Conservation (phyloP, 371 early-diverging fungal species). For the Lichtheimia ornata region DNA sequence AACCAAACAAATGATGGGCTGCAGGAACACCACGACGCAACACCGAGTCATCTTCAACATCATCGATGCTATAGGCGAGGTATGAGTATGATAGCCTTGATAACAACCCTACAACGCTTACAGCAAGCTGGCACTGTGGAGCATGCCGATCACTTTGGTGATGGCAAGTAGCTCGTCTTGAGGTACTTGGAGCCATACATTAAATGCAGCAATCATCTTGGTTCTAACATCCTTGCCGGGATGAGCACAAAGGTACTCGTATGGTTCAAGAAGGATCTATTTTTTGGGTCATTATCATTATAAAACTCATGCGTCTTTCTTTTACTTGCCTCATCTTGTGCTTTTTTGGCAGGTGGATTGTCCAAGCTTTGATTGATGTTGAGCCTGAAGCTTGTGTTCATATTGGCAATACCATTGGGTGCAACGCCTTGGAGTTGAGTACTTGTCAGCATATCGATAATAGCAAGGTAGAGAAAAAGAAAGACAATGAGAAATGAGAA, state of each 20-base stretch:
- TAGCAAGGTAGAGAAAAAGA: too few species aligned
- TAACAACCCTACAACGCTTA: slow-evolving; percentile 29
- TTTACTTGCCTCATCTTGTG: too few species aligned
- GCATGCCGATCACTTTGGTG: slow-evolving; percentile 86
- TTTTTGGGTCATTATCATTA: neutral
- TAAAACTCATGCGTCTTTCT: too few species aligned
- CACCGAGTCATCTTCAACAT: slow-evolving; percentile 92
- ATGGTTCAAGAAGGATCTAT: slow-evolving; percentile 80
- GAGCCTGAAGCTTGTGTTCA: too few species aligned
- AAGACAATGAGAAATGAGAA: too few species aligned
- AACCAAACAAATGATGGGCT: slow-evolving; percentile 93
- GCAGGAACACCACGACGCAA: slow-evolving; percentile 92
- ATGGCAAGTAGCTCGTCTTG: slow-evolving; percentile 68
- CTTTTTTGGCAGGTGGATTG: too few species aligned
- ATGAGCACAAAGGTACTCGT: slow-evolving; percentile 75
- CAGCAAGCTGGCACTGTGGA: slow-evolving; percentile 94
- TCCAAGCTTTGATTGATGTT: too few species aligned
- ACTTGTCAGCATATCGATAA: too few species aligned
- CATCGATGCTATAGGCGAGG: slow-evolving; percentile 73
- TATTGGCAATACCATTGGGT: too few species aligned
- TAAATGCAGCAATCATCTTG: slow-evolving; percentile 88
- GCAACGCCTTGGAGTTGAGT: too few species aligned
- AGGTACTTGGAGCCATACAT: slow-evolving; percentile 85
- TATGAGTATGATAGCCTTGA: neutral
- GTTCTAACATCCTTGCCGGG: slow-evolving; percentile 94